A percentile compares a stretch with the other conserved stretches of the same genome.
Conservation (phyloP, 495 filamentous ascomycete genomes). For the Lophium mytilinum region DNA sequence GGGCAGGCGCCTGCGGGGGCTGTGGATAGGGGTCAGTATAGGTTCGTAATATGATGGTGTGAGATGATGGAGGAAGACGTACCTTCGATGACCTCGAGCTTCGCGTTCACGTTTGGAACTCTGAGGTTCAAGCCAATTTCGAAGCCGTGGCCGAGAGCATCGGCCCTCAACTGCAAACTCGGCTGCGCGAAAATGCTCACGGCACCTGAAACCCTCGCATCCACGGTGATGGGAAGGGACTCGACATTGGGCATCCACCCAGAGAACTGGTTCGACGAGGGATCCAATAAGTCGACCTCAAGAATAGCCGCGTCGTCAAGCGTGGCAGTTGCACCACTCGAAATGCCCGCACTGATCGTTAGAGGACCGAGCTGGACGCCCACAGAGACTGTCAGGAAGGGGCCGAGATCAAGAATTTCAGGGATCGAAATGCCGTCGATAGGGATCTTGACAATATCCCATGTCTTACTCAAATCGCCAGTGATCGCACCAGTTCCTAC, state of each 20-base stretch:
- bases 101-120: slow-evolving; percentile 28
- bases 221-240: slow-evolving; percentile 22
- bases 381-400: slow-evolving; percentile 30
- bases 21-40: neutral
- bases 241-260: slow-evolving; percentile 31
- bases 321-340: slow-evolving; percentile 23
- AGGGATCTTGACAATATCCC: slow-evolving; percentile 28
- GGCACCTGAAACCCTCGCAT: slow-evolving; percentile 26
- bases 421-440: slow-evolving; percentile 32
- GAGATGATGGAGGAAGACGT: slow-evolving; percentile 5
- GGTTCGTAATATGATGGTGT: neutral
- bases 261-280: slow-evolving; percentile 24
- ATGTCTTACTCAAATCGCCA: slow-evolving; percentile 20
- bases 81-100: slow-evolving; percentile 25
- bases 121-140: slow-evolving; percentile 33
- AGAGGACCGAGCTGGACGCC: slow-evolving; percentile 28
- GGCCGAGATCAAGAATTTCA: slow-evolving; percentile 33
- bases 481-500: slow-evolving; percentile 23
- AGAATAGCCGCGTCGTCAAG: slow-evolving; percentile 27
- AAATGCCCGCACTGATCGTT: slow-evolving; percentile 25
- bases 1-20: slow-evolving; percentile 10
- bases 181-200: slow-evolving; percentile 28
- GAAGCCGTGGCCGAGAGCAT: slow-evolving; percentile 31
- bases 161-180: slow-evolving; percentile 25
- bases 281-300: slow-evolving; percentile 28